Conservation (phyloP, 345 rosid genomes). For the Syzygium jambos region DNA sequence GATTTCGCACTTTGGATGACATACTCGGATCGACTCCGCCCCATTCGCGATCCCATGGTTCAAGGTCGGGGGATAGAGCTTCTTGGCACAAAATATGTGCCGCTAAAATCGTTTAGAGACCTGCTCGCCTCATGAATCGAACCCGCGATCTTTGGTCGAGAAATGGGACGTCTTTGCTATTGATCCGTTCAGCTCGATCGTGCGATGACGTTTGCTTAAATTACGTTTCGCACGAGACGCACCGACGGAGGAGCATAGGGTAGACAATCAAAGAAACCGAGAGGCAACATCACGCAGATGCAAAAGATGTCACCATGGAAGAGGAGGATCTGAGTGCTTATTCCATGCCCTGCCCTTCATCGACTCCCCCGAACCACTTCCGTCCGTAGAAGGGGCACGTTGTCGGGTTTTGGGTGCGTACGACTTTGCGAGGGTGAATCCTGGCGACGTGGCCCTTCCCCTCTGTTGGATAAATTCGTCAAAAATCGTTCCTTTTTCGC, state of each 20-base stretch:
- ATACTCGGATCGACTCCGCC: not conserved
- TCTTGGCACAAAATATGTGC: not conserved
- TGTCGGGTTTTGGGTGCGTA: too few species aligned
- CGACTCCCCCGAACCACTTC: not conserved
- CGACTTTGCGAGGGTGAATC: not conserved
- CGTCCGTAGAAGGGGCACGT: too few species aligned
- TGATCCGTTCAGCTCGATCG: not conserved
- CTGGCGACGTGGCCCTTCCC: not conserved
- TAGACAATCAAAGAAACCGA: not conserved
- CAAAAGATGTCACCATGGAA: not conserved
- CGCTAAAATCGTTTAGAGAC: not conserved
- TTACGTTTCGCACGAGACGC: not conserved
- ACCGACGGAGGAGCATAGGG: not conserved
- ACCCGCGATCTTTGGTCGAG: not conserved
- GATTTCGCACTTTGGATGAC: not conserved
- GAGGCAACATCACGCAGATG: not conserved
- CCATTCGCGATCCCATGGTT: not conserved
- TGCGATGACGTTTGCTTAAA: not conserved
- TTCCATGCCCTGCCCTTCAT: not conserved
- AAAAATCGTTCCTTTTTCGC: not conserved
- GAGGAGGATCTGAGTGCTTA: not conserved
- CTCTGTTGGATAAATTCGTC: not conserved
- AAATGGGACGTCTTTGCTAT: not conserved
- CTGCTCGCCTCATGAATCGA: too few species aligned
- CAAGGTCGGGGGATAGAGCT: not conserved